Base-by-base conservation (phyloP, 495 filamentous ascomycete genomes). In the Trichoderma virens region DNA sequence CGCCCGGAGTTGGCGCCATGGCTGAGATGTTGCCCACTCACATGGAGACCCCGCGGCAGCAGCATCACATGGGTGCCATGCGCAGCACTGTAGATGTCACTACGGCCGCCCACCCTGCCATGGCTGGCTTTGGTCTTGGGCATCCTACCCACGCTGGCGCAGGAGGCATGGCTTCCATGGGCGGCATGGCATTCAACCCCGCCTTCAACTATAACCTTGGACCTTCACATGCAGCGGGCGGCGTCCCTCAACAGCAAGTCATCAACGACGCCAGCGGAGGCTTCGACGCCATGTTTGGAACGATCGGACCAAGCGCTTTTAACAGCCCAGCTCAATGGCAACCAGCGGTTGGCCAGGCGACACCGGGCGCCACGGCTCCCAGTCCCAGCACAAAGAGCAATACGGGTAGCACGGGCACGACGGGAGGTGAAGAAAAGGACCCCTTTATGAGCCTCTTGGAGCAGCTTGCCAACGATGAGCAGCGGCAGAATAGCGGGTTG, bases 391-490 rank as follows among this genome's bases (percentile, higher is more conserved):
- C 64, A 3, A 74, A 72, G 27, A 81, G 75, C 65, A 72, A 75
- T 28, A 72, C 74, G 13, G 74, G 72, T 2, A 78, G 78, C 63
- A 70, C 74, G 11, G 75, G 65, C 3, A 72, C 76, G 62, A 62
- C 68, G 7, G 70, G 65, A 14, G 7, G 23, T 23, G 78, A 78
- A 41, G 90, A 92, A 64, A 91, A 88, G 63, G 90, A 93, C 70
- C 90, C 90, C 3, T 93, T 93, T 68, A 69, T 93, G 31, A 89
- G 85, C 65, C 70, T 93, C 59, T 77, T 93, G 39, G 90, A 93
- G 70, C 90, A 92, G 75, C 74, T 93, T 64, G 89, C 89, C 0
- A 88, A 92, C 73, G 91, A 90, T 69, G 90, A 91, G 70, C 80
- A 76, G 54, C 79, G 80, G 7, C 83, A 85, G 28, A 66, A 70